Percentiles rank a stretch among this genome's conserved stretches.
Evolutionary conservation across 192 early-diverging fungal species (phyloP).

Genomic region (Mortierella hygrophila): DNA sequence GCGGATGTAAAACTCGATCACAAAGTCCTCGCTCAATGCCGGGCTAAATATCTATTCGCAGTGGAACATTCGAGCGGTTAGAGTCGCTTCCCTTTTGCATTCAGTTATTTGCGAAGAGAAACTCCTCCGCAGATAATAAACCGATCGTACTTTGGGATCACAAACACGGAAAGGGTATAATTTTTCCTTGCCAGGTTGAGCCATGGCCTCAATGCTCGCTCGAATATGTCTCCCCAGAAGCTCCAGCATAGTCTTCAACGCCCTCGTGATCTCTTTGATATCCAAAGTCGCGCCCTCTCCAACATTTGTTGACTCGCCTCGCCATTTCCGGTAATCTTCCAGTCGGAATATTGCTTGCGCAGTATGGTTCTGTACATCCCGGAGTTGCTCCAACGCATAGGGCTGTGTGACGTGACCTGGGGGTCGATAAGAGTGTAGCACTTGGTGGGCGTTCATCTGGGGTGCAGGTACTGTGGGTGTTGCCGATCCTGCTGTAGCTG

Average conservation of each 20-base stretch:
- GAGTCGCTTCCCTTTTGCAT: no score
- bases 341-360: slow-evolving; percentile 24
- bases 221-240: slow-evolving; percentile 40
- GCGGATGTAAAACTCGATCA: slow-evolving; percentile 49
- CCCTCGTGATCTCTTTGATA: slow-evolving; percentile 23
- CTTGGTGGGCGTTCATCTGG: slow-evolving; percentile 18
- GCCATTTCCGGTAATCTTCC: slow-evolving; percentile 37
- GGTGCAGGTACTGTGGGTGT: neutral
- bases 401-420: slow-evolving; percentile 52
- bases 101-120: neutral
- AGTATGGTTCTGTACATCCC: slow-evolving; percentile 49
- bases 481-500: neutral
- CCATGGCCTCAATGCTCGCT: slow-evolving; percentile 46
- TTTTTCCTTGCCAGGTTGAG: slow-evolving; percentile 43
- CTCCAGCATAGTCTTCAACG: slow-evolving; percentile 35
- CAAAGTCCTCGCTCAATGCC: slow-evolving; percentile 52
- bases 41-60: slow-evolving; percentile 50
- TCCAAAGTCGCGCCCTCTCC: neutral
- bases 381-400: slow-evolving; percentile 45
- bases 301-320: neutral
- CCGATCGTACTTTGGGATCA: slow-evolving; percentile 38
- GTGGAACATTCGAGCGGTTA: no score
- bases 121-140: neutral
- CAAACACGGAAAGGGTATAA: slow-evolving; percentile 49
- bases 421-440: slow-evolving; percentile 26